These are phyloP conservation scores for Coleophoma eucalyptorum DNA, from an alignment of 2,329 filamentous ascomycete species.

Conservation along the genomic window DNA sequence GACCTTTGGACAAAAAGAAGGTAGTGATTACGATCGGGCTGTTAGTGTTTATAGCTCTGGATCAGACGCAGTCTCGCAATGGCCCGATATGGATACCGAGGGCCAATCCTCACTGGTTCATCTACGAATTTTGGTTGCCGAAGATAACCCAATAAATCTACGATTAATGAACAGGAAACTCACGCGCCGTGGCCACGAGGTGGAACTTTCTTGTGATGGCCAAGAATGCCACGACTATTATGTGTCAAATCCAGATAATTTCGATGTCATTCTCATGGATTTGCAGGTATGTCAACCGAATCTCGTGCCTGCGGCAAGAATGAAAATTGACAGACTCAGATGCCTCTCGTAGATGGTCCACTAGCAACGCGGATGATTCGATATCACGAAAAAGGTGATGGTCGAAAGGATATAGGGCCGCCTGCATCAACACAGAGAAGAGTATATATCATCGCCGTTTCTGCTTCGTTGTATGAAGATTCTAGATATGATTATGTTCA, in stretches of 20 bases:
- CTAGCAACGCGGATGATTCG: slow-evolving; percentile 19
- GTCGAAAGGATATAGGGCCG: not conserved
- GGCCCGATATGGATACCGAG: slow-evolving; percentile 56
- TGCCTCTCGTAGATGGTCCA: slow-evolving; percentile 18
- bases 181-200: slow-evolving; percentile 65
- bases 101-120: slow-evolving; percentile 46
- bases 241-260: slow-evolving; percentile 41
- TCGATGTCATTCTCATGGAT: slow-evolving; percentile 23
- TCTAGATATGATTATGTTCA: slow-evolving; percentile 18
- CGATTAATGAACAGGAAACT: slow-evolving; percentile 74
- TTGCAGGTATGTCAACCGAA: slow-evolving; percentile 12
- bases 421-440: slow-evolving; percentile 1
- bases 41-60: not conserved
- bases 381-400: slow-evolving; percentile 10
- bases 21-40: not conserved
- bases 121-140: slow-evolving; percentile 64
- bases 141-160: slow-evolving; percentile 79
- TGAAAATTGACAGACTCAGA: slow-evolving; percentile 9
- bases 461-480: slow-evolving; percentile 12
- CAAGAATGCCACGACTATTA: slow-evolving; percentile 73
- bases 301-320: no score
- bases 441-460: slow-evolving; percentile 20
- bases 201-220: slow-evolving; percentile 70
- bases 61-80: slow-evolving; percentile 1
- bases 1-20: not conserved